phyloP scores from a whole-genome alignment of 208 protist species.

The Trypanosoma brucei region DNA sequence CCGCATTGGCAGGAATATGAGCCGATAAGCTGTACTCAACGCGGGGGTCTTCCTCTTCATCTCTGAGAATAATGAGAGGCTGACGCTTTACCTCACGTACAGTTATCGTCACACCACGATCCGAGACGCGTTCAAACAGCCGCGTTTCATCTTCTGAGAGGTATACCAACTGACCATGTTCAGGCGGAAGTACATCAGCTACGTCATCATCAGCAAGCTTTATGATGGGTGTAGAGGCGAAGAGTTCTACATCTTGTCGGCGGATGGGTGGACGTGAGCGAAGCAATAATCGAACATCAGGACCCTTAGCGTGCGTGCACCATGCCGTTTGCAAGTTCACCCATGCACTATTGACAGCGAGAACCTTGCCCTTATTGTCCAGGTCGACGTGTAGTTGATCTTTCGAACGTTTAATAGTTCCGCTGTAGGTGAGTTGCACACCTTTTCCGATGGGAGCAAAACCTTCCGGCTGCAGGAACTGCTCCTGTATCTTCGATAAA shows the following conservation, averaged over 20 bases:
- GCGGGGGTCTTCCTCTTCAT: slow-evolving; percentile 83
- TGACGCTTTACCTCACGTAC: slow-evolving; percentile 74
- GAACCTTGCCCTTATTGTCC: slow-evolving; percentile 56
- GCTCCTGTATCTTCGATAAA: slow-evolving; percentile 34
- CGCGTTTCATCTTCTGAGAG: slow-evolving; percentile 81
- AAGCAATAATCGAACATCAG: slow-evolving; percentile 70
- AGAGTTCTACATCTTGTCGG: slow-evolving; percentile 63
- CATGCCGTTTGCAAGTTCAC: slow-evolving; percentile 75
- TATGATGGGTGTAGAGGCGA: slow-evolving; percentile 43
- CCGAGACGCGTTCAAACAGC: slow-evolving; percentile 69
- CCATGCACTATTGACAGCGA: slow-evolving; percentile 64
- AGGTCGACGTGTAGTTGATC: slow-evolving; percentile 63
- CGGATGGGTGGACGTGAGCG: slow-evolving; percentile 60
- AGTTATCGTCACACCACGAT: slow-evolving; percentile 52
- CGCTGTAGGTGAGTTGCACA: slow-evolving; percentile 66
- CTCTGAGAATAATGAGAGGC: slow-evolving; percentile 82
- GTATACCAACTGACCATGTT: slow-evolving; percentile 87
- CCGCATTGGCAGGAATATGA: slow-evolving; percentile 49
- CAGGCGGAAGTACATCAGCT: slow-evolving; percentile 70
- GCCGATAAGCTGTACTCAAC: slow-evolving; percentile 75
- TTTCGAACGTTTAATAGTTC: slow-evolving; percentile 64
- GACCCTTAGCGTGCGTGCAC: slow-evolving; percentile 55
- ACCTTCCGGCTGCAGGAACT: slow-evolving; percentile 49
- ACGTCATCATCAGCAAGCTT: slow-evolving; percentile 79
- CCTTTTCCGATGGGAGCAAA: slow-evolving; percentile 41